Evolutionary conservation across 192 early-diverging fungal species (phyloP), one percentile per base, ranked within the genome.

Genomic region (Coemansia brasiliensis): DNA sequence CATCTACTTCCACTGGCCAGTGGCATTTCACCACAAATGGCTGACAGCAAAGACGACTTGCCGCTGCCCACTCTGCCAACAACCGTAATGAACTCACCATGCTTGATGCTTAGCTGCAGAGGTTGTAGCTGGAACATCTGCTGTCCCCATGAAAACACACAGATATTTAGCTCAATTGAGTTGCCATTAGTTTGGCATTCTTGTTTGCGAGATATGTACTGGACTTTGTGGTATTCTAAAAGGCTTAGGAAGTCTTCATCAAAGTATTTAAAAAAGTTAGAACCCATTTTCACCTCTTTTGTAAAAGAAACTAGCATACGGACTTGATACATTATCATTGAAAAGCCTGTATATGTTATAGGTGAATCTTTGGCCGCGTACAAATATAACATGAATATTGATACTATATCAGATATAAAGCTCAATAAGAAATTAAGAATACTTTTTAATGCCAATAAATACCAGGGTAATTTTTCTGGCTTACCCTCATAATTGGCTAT

Each of bases 21-120:
- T 53, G 90, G 86, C 88, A 94, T 95, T 69, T 98, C 94, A 5
- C 80, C 77, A 29, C 75, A 70, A n/a, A 86, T 60, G 12, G 78
- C 82, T 8, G 73, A 78, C 9, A 83, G 32, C 10, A 86, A 55
- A 0, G 85, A 86, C 0, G 83, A 81, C 62, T 86, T 86, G 9
- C 83, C 85, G 22, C 70, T 72, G 24, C 85, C 85, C 5, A 85
- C 71, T 20, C 69, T 73, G 18, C 85, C 85, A 1, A 83, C 67
- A 1, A 85, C 64, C 2, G 75, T 75, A n/a, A 75, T 67, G 53
- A 62, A 69, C 32, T 62, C 55, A 17, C 67, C 67, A 37, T 16
- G 27, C n/a, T 70, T 49, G 12, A 70, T 53, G 7, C 24, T 26
- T 5, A 70, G 13, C 4, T 15, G 13, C 13, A 50, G 1, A 2